These are phyloP conservation scores for Corylus americana DNA, from an alignment of 306 rosid genomes.

Conservation along the genomic window DNA sequence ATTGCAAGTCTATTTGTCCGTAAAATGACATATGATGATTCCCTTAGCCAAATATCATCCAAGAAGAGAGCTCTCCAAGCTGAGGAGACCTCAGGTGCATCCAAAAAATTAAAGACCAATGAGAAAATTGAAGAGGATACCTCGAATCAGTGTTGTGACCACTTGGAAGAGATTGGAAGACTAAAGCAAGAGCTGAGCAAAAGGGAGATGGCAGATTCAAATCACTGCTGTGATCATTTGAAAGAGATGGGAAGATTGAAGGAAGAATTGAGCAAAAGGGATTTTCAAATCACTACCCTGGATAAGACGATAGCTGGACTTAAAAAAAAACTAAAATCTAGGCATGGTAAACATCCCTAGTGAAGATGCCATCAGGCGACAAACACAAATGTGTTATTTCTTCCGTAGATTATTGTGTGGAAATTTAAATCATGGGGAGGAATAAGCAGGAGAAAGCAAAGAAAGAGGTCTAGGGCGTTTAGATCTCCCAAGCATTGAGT, in stretches of 20 bases:
- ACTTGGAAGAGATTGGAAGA: constrained; percentile 32
- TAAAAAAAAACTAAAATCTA: background rate
- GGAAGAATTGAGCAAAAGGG: constrained; percentile 38
- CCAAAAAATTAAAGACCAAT: constrained; percentile 42
- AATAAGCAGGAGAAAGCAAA: background rate
- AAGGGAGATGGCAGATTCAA: constrained; percentile 7
- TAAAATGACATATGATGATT: constrained; percentile 31
- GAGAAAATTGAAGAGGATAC: constrained; percentile 18
- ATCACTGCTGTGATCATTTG: constrained; percentile 2
- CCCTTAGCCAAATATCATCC: constrained; percentile 17
- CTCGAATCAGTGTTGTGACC: constrained; percentile 20
- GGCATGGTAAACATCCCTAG: background rate
- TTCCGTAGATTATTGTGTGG: background rate
- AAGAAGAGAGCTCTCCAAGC: constrained; percentile 35
- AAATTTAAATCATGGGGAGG: background rate
- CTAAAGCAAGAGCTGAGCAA: constrained; percentile 29
- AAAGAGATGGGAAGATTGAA: constrained; percentile 41
- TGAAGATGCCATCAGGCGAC: background rate
- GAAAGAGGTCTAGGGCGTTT: background rate
- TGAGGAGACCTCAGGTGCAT: constrained; percentile 27
- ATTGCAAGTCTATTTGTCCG: constrained; percentile 37
- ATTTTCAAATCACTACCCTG: constrained; percentile 26
- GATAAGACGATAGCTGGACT: constrained; percentile 24
- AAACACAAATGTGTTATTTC: background rate
- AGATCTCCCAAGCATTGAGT: background rate